Evolutionary conservation across 805 yeast species (phyloP), one percentile per base, ranked within the genome.

Genomic region (Cyberlindnera mycetangii): DNA sequence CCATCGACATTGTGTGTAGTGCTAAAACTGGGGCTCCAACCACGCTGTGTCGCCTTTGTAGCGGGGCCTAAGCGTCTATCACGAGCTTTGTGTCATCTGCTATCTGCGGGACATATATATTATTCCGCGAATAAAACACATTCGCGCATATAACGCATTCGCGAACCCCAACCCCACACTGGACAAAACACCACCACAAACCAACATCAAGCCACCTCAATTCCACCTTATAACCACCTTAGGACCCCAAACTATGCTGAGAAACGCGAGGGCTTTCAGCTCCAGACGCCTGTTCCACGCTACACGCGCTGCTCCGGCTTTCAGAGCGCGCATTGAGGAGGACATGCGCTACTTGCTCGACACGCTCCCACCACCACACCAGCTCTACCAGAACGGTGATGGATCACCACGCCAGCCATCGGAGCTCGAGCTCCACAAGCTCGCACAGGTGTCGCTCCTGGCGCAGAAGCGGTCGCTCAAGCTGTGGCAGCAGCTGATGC

Each of bases 371-470:
- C 74, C 81, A 22, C 76, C 84, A 25, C 75, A 83, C 45, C 76
- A 79, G 60, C 71, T 85, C 52, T 87, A 80, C 64, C 78, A 82
- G 60, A 83, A 83, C 62, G 75, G 83, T 39, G 92, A 87, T 60
- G 95, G 95, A 7, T 68, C 88, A 10, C 76, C 83, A 42, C 74
- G 89, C 52, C 76, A 71, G 18, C 92, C 89, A 39, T 64, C 74
- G 22, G 95, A 87, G 57, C 66, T 68, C 32, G 93, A 87, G 67
- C 73, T 85, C 58, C 79, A 83, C 64, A 77, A 78, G 37, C 78
- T 86, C 44, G 89, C 92, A 17, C 83, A 78, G 54, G 72, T 87
- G 56, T 85, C 83, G 53, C 70, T 76, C 43, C 71, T 85, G 55
- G 75, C 79, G 45, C 70, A 74, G 48, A 66, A 74, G 45, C 69